Conservation (phyloP, 768 basidiomycete species). For the Gymnopilus junonius region DNA sequence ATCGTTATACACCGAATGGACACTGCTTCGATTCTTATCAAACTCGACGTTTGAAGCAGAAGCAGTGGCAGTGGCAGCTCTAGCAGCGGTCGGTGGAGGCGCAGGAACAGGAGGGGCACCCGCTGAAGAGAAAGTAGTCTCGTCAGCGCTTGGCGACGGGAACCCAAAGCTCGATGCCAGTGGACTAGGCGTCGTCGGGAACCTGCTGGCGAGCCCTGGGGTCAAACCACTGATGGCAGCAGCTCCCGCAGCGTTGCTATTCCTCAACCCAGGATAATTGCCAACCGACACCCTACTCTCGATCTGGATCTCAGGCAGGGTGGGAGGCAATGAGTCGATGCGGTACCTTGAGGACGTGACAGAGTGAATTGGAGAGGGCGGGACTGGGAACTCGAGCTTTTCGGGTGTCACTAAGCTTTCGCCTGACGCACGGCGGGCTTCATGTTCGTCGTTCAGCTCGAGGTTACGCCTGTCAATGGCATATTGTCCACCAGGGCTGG, state of each 20-base stretch:
- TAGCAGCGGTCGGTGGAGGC: conserved; percentile 11
- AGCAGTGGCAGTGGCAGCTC: conserved; percentile 2
- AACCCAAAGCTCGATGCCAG: conserved; percentile 40
- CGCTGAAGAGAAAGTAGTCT: not conserved
- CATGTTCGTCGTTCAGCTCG: conserved; percentile 1
- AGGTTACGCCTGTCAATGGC: conserved; percentile 18
- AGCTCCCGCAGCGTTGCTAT: conserved; percentile 16
- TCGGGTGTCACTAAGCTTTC: conserved; percentile 22
- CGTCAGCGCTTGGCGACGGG: conserved; percentile 16
- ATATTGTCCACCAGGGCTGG: conserved; percentile 23
- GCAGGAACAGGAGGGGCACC: conserved; percentile 9
- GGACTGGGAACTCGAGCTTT: conserved; percentile 41
- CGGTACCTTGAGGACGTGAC: conserved; percentile 40
- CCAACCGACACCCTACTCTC: conserved; percentile 46
- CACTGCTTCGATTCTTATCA: conserved; percentile 45
- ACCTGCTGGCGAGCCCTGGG: conserved; percentile 21
- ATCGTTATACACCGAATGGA: conserved; percentile 64
- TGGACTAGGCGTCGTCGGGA: conserved; percentile 45
- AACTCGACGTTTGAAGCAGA: not conserved
- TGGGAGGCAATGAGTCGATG: conserved; percentile 54
- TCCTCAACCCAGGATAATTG: conserved; percentile 11
- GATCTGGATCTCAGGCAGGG: conserved; percentile 55
- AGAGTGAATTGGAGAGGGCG: conserved; percentile 39
- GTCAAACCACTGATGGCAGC: conserved; percentile 11
- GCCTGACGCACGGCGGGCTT: conserved; percentile 11